These are phyloP conservation scores for Pelargonium australe DNA, from an alignment of 441 rosid genomes.

Conservation along the genomic window DNA sequence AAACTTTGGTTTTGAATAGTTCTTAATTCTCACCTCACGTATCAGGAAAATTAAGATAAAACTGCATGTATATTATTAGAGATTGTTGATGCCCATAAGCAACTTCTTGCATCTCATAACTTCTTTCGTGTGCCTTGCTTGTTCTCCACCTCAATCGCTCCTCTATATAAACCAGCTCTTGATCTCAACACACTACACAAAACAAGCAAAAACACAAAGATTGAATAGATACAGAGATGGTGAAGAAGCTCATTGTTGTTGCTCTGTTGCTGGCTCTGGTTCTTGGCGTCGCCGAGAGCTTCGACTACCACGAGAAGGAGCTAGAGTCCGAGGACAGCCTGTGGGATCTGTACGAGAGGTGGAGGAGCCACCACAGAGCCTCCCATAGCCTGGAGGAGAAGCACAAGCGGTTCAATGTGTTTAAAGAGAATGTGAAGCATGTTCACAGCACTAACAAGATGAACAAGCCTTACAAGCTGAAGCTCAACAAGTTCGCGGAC, in stretches of 20 bases:
- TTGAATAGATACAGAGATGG: background rate
- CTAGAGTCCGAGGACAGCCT: constrained; percentile 53
- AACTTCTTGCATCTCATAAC: no score
- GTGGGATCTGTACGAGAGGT: constrained; percentile 69
- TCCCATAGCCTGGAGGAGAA: constrained; percentile 54
- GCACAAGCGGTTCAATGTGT: constrained; percentile 61
- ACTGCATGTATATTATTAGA: no score
- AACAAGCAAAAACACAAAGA: background rate
- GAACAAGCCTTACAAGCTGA: constrained; percentile 71
- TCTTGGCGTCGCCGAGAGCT: constrained; percentile 36
- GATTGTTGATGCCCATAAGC: no score
- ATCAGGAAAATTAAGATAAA: no score
- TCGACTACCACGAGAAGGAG: constrained; percentile 64
- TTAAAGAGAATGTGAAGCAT: constrained; percentile 69
- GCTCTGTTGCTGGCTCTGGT: constrained; percentile 31
- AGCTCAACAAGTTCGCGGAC: constrained; percentile 79
- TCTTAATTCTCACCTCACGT: no score
- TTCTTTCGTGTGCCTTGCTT: no score
- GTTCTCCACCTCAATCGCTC: no score
- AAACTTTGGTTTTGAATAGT: no score
- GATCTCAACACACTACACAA: background rate
- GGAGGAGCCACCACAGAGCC: constrained; percentile 80
- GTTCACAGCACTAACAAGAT: constrained; percentile 61
- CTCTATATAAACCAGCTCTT: no score
- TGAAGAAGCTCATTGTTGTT: constrained; percentile 28